Evolutionary conservation across 306 rosid species (phyloP), one percentile per base, ranked within the genome.

Genomic region (Ormosia semicastrata): DNA sequence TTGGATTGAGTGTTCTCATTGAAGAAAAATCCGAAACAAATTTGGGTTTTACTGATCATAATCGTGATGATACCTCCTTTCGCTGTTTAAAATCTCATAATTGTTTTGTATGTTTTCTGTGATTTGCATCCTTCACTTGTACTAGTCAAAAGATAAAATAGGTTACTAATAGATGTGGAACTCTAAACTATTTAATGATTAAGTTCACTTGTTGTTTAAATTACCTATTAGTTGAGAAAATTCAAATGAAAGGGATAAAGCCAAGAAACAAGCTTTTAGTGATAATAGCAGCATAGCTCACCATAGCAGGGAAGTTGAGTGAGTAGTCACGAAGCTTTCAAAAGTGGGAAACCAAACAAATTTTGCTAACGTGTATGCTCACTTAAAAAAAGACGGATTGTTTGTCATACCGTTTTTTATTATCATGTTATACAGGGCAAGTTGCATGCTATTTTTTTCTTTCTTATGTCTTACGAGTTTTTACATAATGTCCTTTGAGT

Each of bases 271-370:
- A 50, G 8, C 56, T 49, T 34, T 71, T 50, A 32, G 47, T 58
- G 62, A 70, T 44, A 32, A 15, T 33, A 8, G 77, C 7, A 44
- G 40, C 53, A 41, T 58, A 44, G 12, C 32, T 59, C 14, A 6
- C 32, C 30, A 65, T 33, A 75, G 40, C 7, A 74, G 54, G 63
- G n/a, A 67, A 32, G 59, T 57, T 46, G 7, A 50, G 59, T 57
- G 46, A 46, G 6, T 68, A 46, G 6, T 68, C 65, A 67, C 53
- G 63, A 47, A 41, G 44, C 69, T 39, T 54, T 56, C 59, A 24
- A 36, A 82, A 76, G n/a, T 68, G 56, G 46, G 56, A 75, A 57
- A n/a, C 13, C n/a, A 56, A 36, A 46, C 71, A 75, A 43, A 67
- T 37, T 68, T 59, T 36, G 49, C 30, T 7, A 24, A 68, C 72